Evolutionary conservation across 345 rosid species (phyloP), one percentile per base, ranked within the genome.

Genomic region (Acer campestre): DNA sequence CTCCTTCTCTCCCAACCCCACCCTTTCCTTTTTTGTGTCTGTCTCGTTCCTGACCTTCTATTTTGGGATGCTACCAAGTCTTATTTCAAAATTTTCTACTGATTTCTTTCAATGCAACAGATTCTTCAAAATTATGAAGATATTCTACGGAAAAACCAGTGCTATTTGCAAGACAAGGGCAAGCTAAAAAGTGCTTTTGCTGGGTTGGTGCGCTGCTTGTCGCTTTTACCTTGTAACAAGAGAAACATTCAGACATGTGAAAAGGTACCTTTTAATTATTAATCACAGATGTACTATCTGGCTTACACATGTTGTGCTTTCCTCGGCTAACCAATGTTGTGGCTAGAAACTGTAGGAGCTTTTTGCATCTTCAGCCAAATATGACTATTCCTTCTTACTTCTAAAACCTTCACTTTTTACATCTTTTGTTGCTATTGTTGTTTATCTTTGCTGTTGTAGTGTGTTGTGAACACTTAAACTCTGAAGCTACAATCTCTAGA

Each of bases 61-160:
- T 73, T 9, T 17, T 56, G 31, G 8, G 17, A 23, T 42, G 27
- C 58, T 23, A 67, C 22, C 14, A 8, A 61, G 8, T 74, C 25
- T 10, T 59, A 58, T 73, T 53, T 59, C 22, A 58, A 17, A 67
- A 14, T 17, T 8, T 22, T 74, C 29, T 16, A 1, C 10, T 67
- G 4, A 73, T 17, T 58, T 5, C 65, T 38, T 66, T 63, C 56
- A 20, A n/a, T 64, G 23, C 10, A 63, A 71, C 84, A 96, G 99
- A 82, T 96, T 84, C 92, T 96, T 66, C 92, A 89, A 82, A 90
- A 85, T 83, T 96, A 89, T 87, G 90, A 87, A 69, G 88, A 88
- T 83, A 85, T 93, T 67, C 82, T 96, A 72, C 85, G 75, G 83
- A 88, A 88, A 49, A 88, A 85, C 74, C 95, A 88, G 73, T 89